Conservation (phyloP, 805 yeast species). For the Metschnikowia hibisci region DNA sequence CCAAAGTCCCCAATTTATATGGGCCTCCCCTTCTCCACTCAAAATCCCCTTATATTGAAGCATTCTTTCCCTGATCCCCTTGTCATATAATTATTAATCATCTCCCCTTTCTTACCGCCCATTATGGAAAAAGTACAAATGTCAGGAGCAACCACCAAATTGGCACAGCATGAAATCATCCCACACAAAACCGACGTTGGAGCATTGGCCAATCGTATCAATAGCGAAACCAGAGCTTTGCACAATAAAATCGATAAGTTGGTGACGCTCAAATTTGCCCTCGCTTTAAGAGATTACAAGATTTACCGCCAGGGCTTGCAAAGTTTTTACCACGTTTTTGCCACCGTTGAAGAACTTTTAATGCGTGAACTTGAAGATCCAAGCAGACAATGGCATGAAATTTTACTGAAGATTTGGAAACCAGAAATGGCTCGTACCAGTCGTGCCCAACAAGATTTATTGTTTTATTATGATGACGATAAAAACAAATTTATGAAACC, state of each 20-base stretch:
- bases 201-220: slow-evolving; percentile 80
- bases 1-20: not conserved
- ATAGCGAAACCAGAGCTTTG: slow-evolving; percentile 56
- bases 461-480: slow-evolving; percentile 60
- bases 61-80: too few species aligned
- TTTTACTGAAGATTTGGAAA: slow-evolving; percentile 60
- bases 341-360: slow-evolving; percentile 55
- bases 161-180: slow-evolving; percentile 48
- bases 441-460: slow-evolving; percentile 55
- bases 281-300: slow-evolving; percentile 71
- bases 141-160: slow-evolving; percentile 26
- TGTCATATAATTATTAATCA: too few species aligned
- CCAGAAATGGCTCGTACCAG: slow-evolving; percentile 65
- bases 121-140: slow-evolving; percentile 4
- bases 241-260: slow-evolving; percentile 69
- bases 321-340: slow-evolving; percentile 65
- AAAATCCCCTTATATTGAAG: too few species aligned
- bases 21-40: too few species aligned
- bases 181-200: slow-evolving; percentile 81
- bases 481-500: slow-evolving; percentile 55
- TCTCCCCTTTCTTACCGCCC: too few species aligned
- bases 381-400: slow-evolving; percentile 35
- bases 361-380: slow-evolving; percentile 40
- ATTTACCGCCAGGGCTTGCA: slow-evolving; percentile 80
- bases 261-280: slow-evolving; percentile 65